These are phyloP conservation scores for Sugiyamaella boreocaroliniensis DNA, from an alignment of 805 yeast genomes.

Conservation along the genomic window DNA sequence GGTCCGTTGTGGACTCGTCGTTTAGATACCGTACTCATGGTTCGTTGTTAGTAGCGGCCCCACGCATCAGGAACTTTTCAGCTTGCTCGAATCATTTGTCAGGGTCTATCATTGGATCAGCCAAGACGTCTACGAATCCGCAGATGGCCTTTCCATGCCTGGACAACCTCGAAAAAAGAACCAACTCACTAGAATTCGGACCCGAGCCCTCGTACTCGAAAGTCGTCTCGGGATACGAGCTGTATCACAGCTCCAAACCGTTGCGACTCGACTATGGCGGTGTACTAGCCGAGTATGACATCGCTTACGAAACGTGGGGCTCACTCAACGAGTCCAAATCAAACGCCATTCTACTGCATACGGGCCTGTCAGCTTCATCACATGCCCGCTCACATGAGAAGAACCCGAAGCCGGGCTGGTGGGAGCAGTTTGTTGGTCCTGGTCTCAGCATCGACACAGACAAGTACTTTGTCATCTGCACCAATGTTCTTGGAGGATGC, in stretches of 20 bases:
- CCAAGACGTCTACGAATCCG: slow-evolving; percentile 36
- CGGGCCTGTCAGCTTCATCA: slow-evolving; percentile 89
- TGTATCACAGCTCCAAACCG: slow-evolving; percentile 49
- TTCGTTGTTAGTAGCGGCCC: too few relatives aligned
- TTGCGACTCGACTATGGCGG: slow-evolving; percentile 80
- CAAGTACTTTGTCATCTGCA: slow-evolving; percentile 75
- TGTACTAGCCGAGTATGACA: slow-evolving; percentile 57
- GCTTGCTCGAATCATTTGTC: not conserved
- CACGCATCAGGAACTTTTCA: not conserved
- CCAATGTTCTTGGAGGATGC: slow-evolving; percentile 91
- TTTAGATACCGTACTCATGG: too few relatives aligned
- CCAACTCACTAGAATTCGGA: slow-evolving; percentile 48
- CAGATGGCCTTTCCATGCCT: slow-evolving; percentile 78
- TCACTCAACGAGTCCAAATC: slow-evolving; percentile 50
- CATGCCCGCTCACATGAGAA: slow-evolving; percentile 78
- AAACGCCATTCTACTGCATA: slow-evolving; percentile 75
- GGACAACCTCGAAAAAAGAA: slow-evolving; percentile 57
- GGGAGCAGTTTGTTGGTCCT: slow-evolving; percentile 92
- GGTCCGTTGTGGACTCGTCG: too few relatives aligned
- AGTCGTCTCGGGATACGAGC: slow-evolving; percentile 59
- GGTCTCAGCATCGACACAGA: slow-evolving; percentile 70
- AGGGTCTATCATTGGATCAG: not conserved
- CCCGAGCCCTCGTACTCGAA: slow-evolving; percentile 82
- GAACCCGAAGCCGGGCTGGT: slow-evolving; percentile 80
- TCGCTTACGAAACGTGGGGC: slow-evolving; percentile 97